Evolutionary conservation across 2,329 filamentous ascomycete genomes (phyloP), one percentile per base, ranked within the genome.

Genomic region (Bertia moriformis): DNA sequence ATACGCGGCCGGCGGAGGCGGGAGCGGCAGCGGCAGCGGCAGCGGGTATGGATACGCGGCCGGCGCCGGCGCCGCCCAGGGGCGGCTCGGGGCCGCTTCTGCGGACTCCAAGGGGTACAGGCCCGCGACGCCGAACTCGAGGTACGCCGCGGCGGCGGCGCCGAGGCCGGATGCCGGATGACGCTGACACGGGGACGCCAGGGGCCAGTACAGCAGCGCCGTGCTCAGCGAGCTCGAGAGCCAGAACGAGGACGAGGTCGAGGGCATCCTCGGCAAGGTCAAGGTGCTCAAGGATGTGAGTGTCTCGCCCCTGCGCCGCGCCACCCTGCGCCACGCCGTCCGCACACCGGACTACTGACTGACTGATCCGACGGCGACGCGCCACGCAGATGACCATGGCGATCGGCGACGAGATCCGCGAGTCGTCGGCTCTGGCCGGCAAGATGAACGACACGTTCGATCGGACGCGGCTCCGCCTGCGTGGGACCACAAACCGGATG

Each of bases 391-490:
- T 98, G 65, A 94, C 88, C 1, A 64, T 85, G 27, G 85, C 88
- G 4, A 98, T 98, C 48, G 91, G 91, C 46, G 85, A 93, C 53
- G 91, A 96, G 61, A 96, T 96, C 52, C 76, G 89, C 49, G 84
- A 93, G 45, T 91, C 83, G 13, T 84, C 85, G 2, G 79, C 84
- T 2, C 70, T 96, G 3, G 83, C 87, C 2, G 86, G 95, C 50
- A 89, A 87, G 61, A 94, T 98, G 80, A 96, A 96, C 59, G 85
- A 94, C 53, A 73, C 77, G 4, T 98, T 96, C 55, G 89, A 96
- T 56, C 77, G 73, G 50, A 93, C 89, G 39, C 69, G 88, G 22
- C 62, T 87, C 39, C 74, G 83, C 45, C 65, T 98, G 44, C 73
- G 79, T 35, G 87, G 89, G 40, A 96, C 93, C 14, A 96, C 98